Conservation (phyloP, 208 protist genomes). For the Trypanosoma mega region DNA sequence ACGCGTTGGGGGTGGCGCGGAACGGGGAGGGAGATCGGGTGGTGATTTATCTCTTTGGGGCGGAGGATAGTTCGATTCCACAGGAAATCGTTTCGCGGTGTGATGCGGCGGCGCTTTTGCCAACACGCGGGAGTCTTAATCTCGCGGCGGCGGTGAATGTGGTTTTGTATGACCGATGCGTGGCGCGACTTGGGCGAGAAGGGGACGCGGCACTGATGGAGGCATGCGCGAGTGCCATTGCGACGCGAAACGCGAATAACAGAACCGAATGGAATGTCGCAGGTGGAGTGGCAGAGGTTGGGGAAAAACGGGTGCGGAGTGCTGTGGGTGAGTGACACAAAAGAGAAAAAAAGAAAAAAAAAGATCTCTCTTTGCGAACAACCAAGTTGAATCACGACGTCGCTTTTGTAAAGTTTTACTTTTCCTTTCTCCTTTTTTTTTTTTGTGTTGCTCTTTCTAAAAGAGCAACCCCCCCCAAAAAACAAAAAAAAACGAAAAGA, state of each 20-base stretch:
- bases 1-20: neutral
- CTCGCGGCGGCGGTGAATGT: conserved; percentile 69
- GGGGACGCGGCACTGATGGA: neutral
- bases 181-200: conserved; percentile 14
- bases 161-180: conserved; percentile 65
- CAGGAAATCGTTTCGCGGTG: conserved; percentile 37
- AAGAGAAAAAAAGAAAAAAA: too few species aligned
- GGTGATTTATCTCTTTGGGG: conserved; percentile 69
- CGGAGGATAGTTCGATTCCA: conserved; percentile 61
- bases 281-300: too few species aligned
- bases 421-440: too few species aligned
- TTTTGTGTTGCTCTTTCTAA: too few species aligned
- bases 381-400: too few species aligned
- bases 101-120: conserved; percentile 65
- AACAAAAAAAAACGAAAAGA: too few species aligned
- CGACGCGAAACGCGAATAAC: conserved; percentile 59
- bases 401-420: too few species aligned
- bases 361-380: too few species aligned
- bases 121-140: conserved; percentile 72
- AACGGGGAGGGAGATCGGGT: conserved; percentile 8
- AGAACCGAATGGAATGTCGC: conserved; percentile 26
- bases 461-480: too few species aligned
- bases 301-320: too few species aligned
- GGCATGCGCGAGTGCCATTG: conserved; percentile 17
- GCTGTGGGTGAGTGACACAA: too few species aligned